These are phyloP conservation scores for Leccinum ochraceum DNA, from an alignment of 768 basidiomycete genomes.

Conservation along the genomic window DNA sequence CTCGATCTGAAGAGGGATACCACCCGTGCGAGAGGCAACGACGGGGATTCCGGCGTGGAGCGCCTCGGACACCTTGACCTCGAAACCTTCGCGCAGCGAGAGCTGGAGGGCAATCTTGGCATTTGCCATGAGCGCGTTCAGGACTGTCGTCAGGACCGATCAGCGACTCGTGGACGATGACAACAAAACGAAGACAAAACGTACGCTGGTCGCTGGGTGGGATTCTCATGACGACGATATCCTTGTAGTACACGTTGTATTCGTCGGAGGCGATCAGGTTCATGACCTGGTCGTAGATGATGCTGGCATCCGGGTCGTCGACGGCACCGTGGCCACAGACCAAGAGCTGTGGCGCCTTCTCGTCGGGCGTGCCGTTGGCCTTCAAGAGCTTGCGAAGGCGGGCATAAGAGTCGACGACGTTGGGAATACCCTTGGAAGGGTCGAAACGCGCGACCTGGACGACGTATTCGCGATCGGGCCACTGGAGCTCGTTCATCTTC, in stretches of 20 bases:
- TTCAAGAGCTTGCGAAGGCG: constrained; percentile 73
- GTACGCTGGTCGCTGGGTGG: constrained; percentile 84
- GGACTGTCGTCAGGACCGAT: constrained; percentile 44
- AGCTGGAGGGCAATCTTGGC: constrained; percentile 89
- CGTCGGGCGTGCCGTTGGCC: constrained; percentile 43
- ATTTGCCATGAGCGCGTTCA: constrained; percentile 89
- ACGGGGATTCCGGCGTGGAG: constrained; percentile 87
- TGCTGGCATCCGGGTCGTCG: constrained; percentile 93
- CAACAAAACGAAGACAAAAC: constrained; percentile 26
- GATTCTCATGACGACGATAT: constrained; percentile 76
- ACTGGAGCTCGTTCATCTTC: constrained; percentile 76
- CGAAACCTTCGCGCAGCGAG: constrained; percentile 93
- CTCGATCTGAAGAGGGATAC: constrained; percentile 90
- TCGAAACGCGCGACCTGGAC: constrained; percentile 96
- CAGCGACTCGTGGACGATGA: constrained; percentile 3
- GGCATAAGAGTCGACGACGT: constrained; percentile 85
- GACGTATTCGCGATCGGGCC: constrained; percentile 84
- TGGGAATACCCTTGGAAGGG: constrained; percentile 80
- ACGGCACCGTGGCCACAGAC: constrained; percentile 91
- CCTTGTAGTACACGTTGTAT: constrained; percentile 54
- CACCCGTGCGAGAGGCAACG: constrained; percentile 83
- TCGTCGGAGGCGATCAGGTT: constrained; percentile 53
- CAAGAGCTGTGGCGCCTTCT: constrained; percentile 70
- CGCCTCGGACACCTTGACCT: constrained; percentile 97
- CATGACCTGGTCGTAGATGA: constrained; percentile 82